Conservation (phyloP, 257 asterid genomes). For the Perilla frutescens region DNA sequence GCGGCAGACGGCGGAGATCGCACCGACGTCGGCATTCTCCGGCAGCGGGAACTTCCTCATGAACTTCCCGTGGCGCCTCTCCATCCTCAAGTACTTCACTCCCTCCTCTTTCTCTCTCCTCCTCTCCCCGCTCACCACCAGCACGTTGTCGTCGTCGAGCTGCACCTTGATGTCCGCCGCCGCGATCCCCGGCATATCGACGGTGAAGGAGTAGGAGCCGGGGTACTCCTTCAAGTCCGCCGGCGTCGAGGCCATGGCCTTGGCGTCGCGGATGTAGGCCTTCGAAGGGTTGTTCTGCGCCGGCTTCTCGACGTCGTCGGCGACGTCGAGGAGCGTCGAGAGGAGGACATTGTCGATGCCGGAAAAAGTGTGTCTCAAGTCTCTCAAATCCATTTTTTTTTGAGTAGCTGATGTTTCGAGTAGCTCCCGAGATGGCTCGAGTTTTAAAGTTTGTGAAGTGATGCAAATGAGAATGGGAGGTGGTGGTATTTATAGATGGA, state of each 20-base stretch:
- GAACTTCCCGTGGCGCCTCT: conserved; percentile 51
- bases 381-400: conserved; percentile 37
- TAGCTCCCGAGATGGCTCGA: background rate
- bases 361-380: conserved; percentile 16
- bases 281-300: conserved; percentile 38
- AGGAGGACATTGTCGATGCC: conserved; percentile 35
- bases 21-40: conserved; percentile 42
- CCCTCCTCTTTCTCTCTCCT: conserved; percentile 48
- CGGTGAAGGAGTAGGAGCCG: conserved; percentile 38
- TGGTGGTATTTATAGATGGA: background rate
- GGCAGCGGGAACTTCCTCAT: conserved; percentile 56
- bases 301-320: conserved; percentile 35
- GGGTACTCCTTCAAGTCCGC: conserved; percentile 51
- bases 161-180: conserved; percentile 50
- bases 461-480: background rate
- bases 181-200: conserved; percentile 54
- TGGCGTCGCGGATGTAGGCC: conserved; percentile 50
- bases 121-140: conserved; percentile 53
- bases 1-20: conserved; percentile 44
- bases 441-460: background rate
- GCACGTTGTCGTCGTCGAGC: conserved; percentile 45
- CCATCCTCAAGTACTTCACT: conserved; percentile 49
- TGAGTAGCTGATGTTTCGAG: background rate
- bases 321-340: conserved; percentile 39
- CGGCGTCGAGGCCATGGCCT: conserved; percentile 51